These are phyloP conservation scores for Castanospermum australe DNA, from an alignment of 306 rosid species.

Conservation along the genomic window DNA sequence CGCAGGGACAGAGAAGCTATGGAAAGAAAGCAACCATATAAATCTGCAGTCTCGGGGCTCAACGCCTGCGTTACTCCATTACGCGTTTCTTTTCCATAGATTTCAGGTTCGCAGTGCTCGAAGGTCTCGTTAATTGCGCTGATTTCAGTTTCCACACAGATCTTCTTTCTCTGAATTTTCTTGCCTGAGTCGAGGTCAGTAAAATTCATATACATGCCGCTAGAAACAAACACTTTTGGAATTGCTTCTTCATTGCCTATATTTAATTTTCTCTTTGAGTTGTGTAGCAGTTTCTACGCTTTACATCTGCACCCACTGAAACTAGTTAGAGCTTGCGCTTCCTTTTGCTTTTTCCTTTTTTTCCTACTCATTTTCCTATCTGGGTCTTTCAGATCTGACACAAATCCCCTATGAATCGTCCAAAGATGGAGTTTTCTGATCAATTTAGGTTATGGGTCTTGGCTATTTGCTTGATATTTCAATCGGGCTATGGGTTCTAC, in stretches of 20 bases:
- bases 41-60: too few species aligned
- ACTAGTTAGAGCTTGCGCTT: neutral
- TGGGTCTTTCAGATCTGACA: slow-evolving; percentile 75
- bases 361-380: slow-evolving; percentile 20
- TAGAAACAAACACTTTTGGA: neutral
- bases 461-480: slow-evolving; percentile 53
- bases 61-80: too few species aligned
- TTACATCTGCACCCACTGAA: slow-evolving; percentile 11
- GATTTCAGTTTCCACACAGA: slow-evolving; percentile 1
- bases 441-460: slow-evolving; percentile 54
- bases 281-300: neutral
- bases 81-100: neutral
- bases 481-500: slow-evolving; percentile 67
- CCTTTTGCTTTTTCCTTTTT: neutral
- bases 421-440: slow-evolving; percentile 55
- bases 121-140: slow-evolving; percentile 20
- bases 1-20: slow-evolving; percentile 14
- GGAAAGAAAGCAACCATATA: slow-evolving; percentile 25
- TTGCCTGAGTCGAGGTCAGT: slow-evolving; percentile 40
- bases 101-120: slow-evolving; percentile 29
- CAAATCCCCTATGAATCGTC: slow-evolving; percentile 16
- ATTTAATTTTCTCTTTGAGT: neutral
- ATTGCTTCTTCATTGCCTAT: neutral
- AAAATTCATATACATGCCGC: slow-evolving; percentile 1
- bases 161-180: slow-evolving; percentile 4